A percentile compares a stretch with the other conserved stretches of the same genome.
These are phyloP conservation scores for Dimocarpus longan DNA, from an alignment of 345 rosid species.

Conservation along the genomic window DNA sequence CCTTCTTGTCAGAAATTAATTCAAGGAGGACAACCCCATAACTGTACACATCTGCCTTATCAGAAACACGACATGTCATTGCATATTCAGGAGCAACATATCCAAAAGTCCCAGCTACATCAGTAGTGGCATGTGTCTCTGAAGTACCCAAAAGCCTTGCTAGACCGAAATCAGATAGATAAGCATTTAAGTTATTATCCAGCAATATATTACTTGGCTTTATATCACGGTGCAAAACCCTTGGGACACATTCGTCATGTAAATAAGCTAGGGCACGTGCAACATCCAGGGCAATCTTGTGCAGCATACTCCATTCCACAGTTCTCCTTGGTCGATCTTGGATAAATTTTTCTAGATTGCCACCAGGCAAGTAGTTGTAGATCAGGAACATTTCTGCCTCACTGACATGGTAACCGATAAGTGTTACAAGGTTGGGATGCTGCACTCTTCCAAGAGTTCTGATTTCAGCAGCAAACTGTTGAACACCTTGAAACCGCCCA, in stretches of 20 bases:
- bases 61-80: slow-evolving; percentile 58
- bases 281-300: slow-evolving; percentile 58
- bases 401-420: slow-evolving; percentile 54
- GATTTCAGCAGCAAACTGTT: slow-evolving; percentile 58
- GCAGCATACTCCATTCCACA: slow-evolving; percentile 50
- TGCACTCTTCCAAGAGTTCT: slow-evolving; percentile 54
- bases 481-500: slow-evolving; percentile 59
- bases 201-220: slow-evolving; percentile 58
- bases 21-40: slow-evolving; percentile 58
- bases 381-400: slow-evolving; percentile 56
- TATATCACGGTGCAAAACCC: slow-evolving; percentile 56
- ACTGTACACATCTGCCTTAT: slow-evolving; percentile 61
- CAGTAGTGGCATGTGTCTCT: slow-evolving; percentile 60
- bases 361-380: slow-evolving; percentile 58
- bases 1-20: slow-evolving; percentile 55
- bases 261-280: slow-evolving; percentile 57
- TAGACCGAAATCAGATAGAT: slow-evolving; percentile 59
- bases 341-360: slow-evolving; percentile 54
- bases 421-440: slow-evolving; percentile 53
- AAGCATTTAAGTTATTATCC: slow-evolving; percentile 48
- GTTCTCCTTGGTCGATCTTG: slow-evolving; percentile 44
- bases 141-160: slow-evolving; percentile 59
- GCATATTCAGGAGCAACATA: slow-evolving; percentile 65
- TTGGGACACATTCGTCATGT: slow-evolving; percentile 52
- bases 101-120: slow-evolving; percentile 60